A percentile compares a stretch with the other conserved stretches of the same genome.
Conservation (phyloP, 768 basidiomycete species). For the Amanita subjunquillea region DNA sequence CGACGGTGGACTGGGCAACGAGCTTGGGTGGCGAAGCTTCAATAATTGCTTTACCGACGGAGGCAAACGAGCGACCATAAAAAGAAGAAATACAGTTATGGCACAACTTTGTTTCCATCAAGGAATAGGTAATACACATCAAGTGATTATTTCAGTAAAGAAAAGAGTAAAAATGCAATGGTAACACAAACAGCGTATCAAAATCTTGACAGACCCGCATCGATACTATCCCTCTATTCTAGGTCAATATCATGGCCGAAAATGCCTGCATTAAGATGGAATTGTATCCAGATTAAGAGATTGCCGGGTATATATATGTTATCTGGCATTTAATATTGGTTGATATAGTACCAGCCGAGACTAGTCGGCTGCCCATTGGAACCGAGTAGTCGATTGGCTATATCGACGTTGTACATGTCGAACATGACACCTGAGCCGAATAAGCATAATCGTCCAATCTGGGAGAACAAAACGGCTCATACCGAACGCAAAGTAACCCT, state of each 20-base stretch:
- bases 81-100: neutral
- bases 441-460: neutral
- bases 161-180: neutral
- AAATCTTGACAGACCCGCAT: conserved; percentile 3
- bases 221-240: neutral
- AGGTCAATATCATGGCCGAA: neutral
- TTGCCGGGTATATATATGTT: neutral
- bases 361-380: conserved; percentile 33
- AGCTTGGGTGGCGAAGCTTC: conserved; percentile 54
- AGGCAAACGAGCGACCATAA: conserved; percentile 43
- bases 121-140: neutral
- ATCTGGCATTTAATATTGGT: conserved; percentile 8
- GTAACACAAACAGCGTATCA: neutral
- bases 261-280: neutral
- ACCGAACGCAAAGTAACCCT: conserved; percentile 53
- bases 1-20: conserved; percentile 45
- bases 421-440: conserved; percentile 39
- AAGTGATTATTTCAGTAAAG: neutral
- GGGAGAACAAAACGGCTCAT: conserved; percentile 11
- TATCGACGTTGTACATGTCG: conserved; percentile 47
- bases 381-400: conserved; percentile 40
- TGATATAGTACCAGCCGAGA: conserved; percentile 44
- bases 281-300: neutral
- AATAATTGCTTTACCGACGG: conserved; percentile 63
- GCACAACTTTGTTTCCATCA: conserved; percentile 3